Conservation (phyloP, 2,329 filamentous ascomycete species). For the Colletotrichum sp. region DNA sequence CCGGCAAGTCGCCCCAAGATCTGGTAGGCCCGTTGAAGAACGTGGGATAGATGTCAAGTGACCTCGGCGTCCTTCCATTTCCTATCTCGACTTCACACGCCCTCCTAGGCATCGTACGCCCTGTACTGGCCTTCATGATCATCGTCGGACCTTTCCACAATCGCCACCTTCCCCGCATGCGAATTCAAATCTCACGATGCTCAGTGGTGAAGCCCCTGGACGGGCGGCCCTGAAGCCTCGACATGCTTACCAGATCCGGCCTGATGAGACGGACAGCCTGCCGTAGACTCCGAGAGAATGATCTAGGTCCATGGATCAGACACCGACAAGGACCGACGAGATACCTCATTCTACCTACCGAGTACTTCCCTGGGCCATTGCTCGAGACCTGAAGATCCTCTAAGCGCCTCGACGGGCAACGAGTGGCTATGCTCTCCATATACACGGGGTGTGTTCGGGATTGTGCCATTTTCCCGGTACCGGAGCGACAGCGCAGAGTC, state of each 20-base stretch:
- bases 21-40: not conserved
- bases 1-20: not conserved
- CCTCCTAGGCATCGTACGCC: not conserved
- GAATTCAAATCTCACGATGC: constrained; percentile 6
- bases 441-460: not conserved
- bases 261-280: not conserved
- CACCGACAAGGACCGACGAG: not conserved
- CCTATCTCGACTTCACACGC: not conserved
- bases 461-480: not conserved
- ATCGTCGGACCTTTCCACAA: not conserved
- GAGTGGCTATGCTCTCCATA: not conserved
- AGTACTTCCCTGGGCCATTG: not conserved
- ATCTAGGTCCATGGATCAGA: not conserved
- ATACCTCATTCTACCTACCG: not conserved
- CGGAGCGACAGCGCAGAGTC: not conserved
- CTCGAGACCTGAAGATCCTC: not conserved
- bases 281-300: not conserved
- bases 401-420: not conserved
- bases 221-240: not conserved
- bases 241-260: not conserved
- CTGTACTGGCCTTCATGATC: not conserved
- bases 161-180: constrained; percentile 18
- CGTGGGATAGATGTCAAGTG: constrained; percentile 2
- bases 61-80: constrained; percentile 7
- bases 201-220: constrained; percentile 5